Evolutionary conservation across 805 yeast species (phyloP).

Genomic region (Yarrowia yakushimensis): DNA sequence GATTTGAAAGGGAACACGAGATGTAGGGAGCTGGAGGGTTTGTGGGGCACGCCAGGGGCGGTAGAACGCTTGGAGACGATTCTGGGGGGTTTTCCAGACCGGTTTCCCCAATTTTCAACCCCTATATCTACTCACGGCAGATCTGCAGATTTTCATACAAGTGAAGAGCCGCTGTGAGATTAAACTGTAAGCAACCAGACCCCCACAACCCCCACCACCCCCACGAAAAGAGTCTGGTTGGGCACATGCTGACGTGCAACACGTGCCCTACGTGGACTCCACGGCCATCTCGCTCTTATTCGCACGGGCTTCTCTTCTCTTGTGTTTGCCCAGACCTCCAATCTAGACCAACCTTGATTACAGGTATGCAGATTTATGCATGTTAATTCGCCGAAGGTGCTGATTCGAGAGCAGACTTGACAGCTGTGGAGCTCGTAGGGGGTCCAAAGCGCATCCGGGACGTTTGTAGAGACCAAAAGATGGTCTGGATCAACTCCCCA

Average conservation of each 20-base stretch:
- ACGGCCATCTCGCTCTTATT: background rate
- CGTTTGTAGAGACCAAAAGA: too few relatives aligned
- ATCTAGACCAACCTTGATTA: conserved; percentile 13
- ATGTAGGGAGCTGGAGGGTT: too few relatives aligned
- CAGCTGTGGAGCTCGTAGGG: too few relatives aligned
- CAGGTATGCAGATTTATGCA: background rate
- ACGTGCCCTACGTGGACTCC: background rate
- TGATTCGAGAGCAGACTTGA: too few relatives aligned
- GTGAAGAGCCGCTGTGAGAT: conserved; percentile 11
- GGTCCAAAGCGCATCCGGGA: too few relatives aligned
- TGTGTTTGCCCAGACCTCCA: background rate
- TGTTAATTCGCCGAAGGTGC: conserved; percentile 1
- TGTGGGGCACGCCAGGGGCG: too few relatives aligned
- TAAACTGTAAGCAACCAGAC: background rate
- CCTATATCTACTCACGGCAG: background rate
- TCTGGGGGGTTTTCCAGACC: too few relatives aligned
- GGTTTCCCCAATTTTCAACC: too few relatives aligned
- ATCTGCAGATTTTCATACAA: conserved; percentile 1
- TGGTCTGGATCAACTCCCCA: too few relatives aligned
- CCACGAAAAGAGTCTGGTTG: too few relatives aligned
- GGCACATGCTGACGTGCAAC: background rate
- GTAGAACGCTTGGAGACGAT: too few relatives aligned
- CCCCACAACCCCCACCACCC: background rate
- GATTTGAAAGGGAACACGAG: background rate
- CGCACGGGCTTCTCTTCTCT: too few relatives aligned